Evolutionary conservation across 2,329 filamentous ascomycete species (phyloP).

Genomic region (Lachnellula subtilissima): DNA sequence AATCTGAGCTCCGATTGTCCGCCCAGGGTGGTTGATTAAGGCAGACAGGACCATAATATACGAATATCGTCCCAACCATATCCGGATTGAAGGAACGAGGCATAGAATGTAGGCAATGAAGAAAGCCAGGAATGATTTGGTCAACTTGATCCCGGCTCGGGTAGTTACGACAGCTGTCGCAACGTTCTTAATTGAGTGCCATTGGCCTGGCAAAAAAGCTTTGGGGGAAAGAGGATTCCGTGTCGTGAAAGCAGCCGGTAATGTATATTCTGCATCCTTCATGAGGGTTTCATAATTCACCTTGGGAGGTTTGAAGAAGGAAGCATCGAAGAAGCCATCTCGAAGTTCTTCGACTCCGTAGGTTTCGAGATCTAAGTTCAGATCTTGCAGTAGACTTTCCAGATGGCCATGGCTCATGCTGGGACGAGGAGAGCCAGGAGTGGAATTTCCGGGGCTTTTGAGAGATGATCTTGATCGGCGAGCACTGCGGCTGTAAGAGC

Average conservation of each 20-base stretch:
- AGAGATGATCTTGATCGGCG: constrained; percentile 23
- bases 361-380: constrained; percentile 36
- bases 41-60: constrained; percentile 54
- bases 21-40: constrained; percentile 54
- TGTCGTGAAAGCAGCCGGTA: constrained; percentile 44
- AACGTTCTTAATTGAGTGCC: constrained; percentile 40
- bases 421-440: constrained; percentile 23
- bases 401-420: constrained; percentile 30
- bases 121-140: constrained; percentile 52
- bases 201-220: constrained; percentile 44
- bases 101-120: constrained; percentile 53
- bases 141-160: constrained; percentile 45
- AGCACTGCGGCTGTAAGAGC: constrained; percentile 29
- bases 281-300: constrained; percentile 37
- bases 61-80: constrained; percentile 49
- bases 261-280: constrained; percentile 38
- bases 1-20: constrained; percentile 52
- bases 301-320: constrained; percentile 38
- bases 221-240: constrained; percentile 42
- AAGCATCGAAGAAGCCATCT: constrained; percentile 41
- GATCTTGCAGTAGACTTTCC: constrained; percentile 29
- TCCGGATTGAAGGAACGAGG: constrained; percentile 43
- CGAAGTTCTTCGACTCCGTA: constrained; percentile 39
- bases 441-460: constrained; percentile 20
- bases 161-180: constrained; percentile 41